These are phyloP conservation scores for Syncephalis plumigaleata DNA, from an alignment of 371 early-diverging fungal genomes.

Conservation along the genomic window DNA sequence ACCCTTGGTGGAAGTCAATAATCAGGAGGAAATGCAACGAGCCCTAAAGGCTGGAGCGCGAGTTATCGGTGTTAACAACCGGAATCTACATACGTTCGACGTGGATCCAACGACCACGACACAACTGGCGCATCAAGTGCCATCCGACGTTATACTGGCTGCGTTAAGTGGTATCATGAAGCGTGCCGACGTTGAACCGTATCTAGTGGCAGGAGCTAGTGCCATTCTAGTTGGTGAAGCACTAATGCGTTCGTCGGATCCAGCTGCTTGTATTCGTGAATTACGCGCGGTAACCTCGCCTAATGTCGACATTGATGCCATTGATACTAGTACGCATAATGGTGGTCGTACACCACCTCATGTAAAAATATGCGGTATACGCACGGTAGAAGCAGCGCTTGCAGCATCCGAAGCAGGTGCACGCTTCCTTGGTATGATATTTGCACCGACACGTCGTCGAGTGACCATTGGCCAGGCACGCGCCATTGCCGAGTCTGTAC, in stretches of 20 bases:
- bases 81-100: conserved; percentile 88
- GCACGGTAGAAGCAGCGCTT: conserved; percentile 59
- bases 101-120: conserved; percentile 81
- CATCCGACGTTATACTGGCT: conserved; percentile 47
- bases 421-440: conserved; percentile 81
- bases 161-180: conserved; percentile 82
- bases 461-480: conserved; percentile 37
- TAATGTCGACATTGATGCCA: background rate
- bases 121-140: conserved; percentile 53
- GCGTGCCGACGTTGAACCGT: conserved; percentile 69
- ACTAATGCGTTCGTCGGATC: conserved; percentile 73
- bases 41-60: conserved; percentile 68
- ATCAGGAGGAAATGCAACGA: conserved; percentile 66
- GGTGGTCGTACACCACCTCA: conserved; percentile 13
- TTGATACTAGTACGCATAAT: background rate
- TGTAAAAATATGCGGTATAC: conserved; percentile 88
- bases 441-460: conserved; percentile 51
- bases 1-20: conserved; percentile 95
- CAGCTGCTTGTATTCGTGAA: conserved; percentile 48
- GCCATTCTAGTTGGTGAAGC: conserved; percentile 93
- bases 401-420: conserved; percentile 67
- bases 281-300: conserved; percentile 23
- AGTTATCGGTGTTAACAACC: conserved; percentile 92
- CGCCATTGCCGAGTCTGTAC: conserved; percentile 43
- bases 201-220: conserved; percentile 48